Conservation (phyloP, 108 stramenopile species). For the Nannochloropsis salina region DNA sequence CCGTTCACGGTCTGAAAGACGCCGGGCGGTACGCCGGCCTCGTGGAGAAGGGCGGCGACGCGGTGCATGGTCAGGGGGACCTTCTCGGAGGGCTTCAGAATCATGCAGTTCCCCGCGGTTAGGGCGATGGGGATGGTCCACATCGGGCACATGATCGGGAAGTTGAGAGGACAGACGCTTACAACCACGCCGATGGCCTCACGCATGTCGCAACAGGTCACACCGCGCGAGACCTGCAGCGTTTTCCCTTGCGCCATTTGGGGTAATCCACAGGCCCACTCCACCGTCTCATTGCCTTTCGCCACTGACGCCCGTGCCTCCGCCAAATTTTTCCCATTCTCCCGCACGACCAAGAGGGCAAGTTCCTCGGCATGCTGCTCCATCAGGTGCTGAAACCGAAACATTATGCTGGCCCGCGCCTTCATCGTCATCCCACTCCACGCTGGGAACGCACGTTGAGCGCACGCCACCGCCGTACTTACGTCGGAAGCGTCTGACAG, state of each 20-base stretch:
- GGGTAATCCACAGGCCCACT: slow-evolving; percentile 76
- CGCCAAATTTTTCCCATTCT: slow-evolving; percentile 93
- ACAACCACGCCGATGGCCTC: slow-evolving; percentile 76
- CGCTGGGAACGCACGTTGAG: slow-evolving; percentile 64
- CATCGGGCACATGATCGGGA: slow-evolving; percentile 77
- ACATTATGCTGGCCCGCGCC: slow-evolving; percentile 77
- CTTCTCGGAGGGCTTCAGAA: slow-evolving; percentile 74
- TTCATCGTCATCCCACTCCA: slow-evolving; percentile 60
- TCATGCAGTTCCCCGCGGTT: slow-evolving; percentile 80
- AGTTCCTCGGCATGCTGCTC: slow-evolving; percentile 68
- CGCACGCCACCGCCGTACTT: slow-evolving; percentile 64
- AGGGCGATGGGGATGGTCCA: slow-evolving; percentile 95
- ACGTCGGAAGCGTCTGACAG: slow-evolving; percentile 59
- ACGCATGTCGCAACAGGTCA: slow-evolving; percentile 70
- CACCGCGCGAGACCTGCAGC: slow-evolving; percentile 63
- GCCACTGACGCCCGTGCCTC: slow-evolving; percentile 66
- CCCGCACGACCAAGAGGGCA: slow-evolving; percentile 73
- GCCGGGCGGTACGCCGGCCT: slow-evolving; percentile 54
- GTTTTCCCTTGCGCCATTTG: background rate
- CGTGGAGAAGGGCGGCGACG: slow-evolving; percentile 44
- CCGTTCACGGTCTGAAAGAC: slow-evolving; percentile 58
- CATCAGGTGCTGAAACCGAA: slow-evolving; percentile 79
- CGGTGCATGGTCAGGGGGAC: slow-evolving; percentile 37
- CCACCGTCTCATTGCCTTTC: slow-evolving; percentile 96
- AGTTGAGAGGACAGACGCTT: slow-evolving; percentile 24